These are phyloP conservation scores for Xeromyces bisporus DNA, from an alignment of 495 filamentous ascomycete species.

Conservation along the genomic window DNA sequence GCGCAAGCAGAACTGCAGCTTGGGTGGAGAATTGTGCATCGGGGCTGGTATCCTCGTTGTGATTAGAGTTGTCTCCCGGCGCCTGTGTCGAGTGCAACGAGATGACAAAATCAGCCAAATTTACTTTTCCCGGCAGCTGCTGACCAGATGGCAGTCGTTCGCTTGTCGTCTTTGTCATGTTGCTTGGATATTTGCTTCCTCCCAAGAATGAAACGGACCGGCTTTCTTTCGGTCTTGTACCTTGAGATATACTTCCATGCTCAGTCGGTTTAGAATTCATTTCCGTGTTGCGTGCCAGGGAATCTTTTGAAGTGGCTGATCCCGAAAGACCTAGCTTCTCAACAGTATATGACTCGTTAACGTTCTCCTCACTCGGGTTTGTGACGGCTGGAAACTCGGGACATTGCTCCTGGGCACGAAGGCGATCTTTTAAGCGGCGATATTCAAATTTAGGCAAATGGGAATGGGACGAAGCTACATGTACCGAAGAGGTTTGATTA, in stretches of 20 bases:
- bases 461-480: slow-evolving; percentile 24
- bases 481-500: slow-evolving; percentile 12
- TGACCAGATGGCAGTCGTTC: slow-evolving; percentile 28
- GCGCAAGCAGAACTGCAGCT: slow-evolving; percentile 30
- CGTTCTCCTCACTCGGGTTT: background rate
- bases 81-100: slow-evolving; percentile 25
- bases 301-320: background rate
- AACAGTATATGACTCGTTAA: background rate
- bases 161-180: slow-evolving; percentile 11
- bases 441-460: slow-evolving; percentile 32
- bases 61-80: slow-evolving; percentile 9
- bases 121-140: slow-evolving; percentile 10
- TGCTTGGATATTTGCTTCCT: slow-evolving; percentile 1
- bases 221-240: slow-evolving; percentile 8
- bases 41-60: slow-evolving; percentile 7
- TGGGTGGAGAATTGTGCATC: slow-evolving; percentile 32
- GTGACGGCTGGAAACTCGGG: background rate
- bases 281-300: background rate
- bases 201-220: slow-evolving; percentile 2
- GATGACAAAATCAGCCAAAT: slow-evolving; percentile 15
- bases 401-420: slow-evolving; percentile 1
- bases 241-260: slow-evolving; percentile 2
- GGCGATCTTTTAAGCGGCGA: slow-evolving; percentile 11
- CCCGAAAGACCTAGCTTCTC: background rate
- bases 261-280: too few relatives aligned